These are phyloP conservation scores for Saksenaea oblongispora DNA, from an alignment of 371 early-diverging fungal species.

Conservation along the genomic window DNA sequence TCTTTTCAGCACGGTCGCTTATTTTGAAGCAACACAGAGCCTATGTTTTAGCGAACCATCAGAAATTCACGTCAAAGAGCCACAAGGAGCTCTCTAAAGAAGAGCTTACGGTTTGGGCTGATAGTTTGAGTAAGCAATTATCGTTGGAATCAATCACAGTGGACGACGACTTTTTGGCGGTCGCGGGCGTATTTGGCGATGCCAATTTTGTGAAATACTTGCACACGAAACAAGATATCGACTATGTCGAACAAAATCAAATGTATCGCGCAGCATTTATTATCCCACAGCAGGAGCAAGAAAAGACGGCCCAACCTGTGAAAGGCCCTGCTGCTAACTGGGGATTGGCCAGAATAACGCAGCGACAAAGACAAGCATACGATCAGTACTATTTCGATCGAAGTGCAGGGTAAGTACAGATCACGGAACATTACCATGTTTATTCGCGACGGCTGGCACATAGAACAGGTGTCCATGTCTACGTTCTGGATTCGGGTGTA, in stretches of 20 bases:
- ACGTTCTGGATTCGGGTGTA: conserved; percentile 58
- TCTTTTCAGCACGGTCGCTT: conserved; percentile 9
- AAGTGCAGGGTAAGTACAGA: conserved; percentile 14
- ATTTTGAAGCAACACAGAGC: conserved; percentile 9
- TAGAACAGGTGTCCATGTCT: conserved; percentile 21
- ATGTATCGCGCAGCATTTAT: conserved; percentile 13
- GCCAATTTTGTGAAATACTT: conserved; percentile 14
- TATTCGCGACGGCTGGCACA: neutral
- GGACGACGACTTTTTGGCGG: conserved; percentile 9
- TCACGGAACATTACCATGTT: neutral
- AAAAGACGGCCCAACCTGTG: neutral
- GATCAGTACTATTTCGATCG: conserved; percentile 13
- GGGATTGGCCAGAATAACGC: conserved; percentile 21
- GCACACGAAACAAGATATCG: conserved; percentile 9
- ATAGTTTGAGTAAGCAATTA: conserved; percentile 7
- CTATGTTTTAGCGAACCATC: neutral
- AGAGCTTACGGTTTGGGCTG: conserved; percentile 3
- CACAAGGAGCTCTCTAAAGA: neutral
- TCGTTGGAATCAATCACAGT: conserved; percentile 14
- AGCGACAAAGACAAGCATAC: conserved; percentile 1
- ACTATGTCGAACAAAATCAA: conserved; percentile 24
- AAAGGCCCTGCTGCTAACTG: conserved; percentile 14
- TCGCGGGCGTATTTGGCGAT: conserved; percentile 18
- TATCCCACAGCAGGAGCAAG: neutral
- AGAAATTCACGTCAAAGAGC: conserved; percentile 1